Evolutionary conservation across 2,329 filamentous ascomycete species (phyloP), one percentile per base, ranked within the genome.

Genomic region (Aspergillus niger): DNA sequence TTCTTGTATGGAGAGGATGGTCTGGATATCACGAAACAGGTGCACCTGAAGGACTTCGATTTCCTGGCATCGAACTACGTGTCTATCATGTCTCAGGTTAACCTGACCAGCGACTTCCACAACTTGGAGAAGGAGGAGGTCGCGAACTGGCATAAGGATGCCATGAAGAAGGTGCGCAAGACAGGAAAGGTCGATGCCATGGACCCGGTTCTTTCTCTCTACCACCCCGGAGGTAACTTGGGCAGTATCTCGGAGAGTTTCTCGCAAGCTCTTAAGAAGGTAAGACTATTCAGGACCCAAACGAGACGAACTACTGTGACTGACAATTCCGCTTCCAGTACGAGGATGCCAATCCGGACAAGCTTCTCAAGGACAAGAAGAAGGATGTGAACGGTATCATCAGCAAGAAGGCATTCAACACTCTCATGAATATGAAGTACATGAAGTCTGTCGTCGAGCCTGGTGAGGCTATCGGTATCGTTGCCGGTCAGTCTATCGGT

Each of bases 1-100:
- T 98, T 99, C 77, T 77, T 99, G 32, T 99, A 98, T 72, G 95
- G 95, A 62, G 95, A 99, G 76, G 95, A 99, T 72, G 95, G 94
- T 36, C 83, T 98, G 20, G 95, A 99, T 74, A 90, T 96, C 54
- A 91, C 91, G 2, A 98, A 97, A 77, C 91, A 96, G 69, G 95
- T 92, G 71, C 96, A 97, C 74, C 82, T 99, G 24, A 88, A 84
- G 41, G 89, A 98, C 72, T 98, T 97, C 76, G 89, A 89, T 66
- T 99, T 99, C 79, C 82, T 96, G 32, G 87, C 95, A 3, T 85
- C 91, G 72, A 99, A 99, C 74, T 86, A 94, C 68, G 82, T 87
- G 48, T 96, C 92, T 0, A 85, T 96, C 69, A 86, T 91, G 63
- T 85, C 91, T 39, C 87, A 91, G 64, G 85, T 97, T 58, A 88